These are phyloP conservation scores for Mucor mucedo DNA, from an alignment of 371 early-diverging fungal species.

Conservation along the genomic window DNA sequence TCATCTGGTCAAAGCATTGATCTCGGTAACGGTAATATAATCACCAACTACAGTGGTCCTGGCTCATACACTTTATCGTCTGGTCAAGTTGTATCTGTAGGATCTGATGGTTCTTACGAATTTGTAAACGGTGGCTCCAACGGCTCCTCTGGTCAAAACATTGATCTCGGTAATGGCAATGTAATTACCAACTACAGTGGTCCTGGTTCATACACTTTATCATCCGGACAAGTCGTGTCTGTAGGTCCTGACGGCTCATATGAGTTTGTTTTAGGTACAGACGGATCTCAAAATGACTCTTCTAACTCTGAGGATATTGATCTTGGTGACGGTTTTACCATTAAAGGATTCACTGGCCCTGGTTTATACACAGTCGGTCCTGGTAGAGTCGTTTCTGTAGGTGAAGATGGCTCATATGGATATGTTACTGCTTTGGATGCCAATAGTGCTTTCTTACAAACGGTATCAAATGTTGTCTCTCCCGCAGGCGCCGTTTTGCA, in stretches of 20 bases:
- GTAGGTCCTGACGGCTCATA: background rate
- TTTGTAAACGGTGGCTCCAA: background rate
- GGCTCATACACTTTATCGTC: constrained; percentile 10
- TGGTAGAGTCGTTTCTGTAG: constrained; percentile 4
- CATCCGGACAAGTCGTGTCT: background rate
- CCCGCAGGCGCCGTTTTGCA: too few species aligned
- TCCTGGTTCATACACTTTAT: constrained; percentile 4
- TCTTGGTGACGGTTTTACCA: background rate
- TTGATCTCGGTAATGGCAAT: background rate
- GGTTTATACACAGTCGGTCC: constrained; percentile 6
- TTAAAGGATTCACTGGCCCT: constrained; percentile 2
- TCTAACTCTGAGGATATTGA: background rate
- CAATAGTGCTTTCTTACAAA: background rate
- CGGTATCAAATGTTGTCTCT: background rate
- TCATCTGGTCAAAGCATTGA: constrained; percentile 6
- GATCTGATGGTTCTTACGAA: background rate
- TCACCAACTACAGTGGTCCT: constrained; percentile 7
- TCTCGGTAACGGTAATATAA: background rate
- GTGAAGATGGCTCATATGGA: background rate
- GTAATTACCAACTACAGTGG: constrained; percentile 3
- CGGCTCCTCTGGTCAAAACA: constrained; percentile 7
- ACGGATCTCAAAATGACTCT: background rate
- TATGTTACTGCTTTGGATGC: background rate
- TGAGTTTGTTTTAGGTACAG: too few species aligned
- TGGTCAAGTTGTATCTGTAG: background rate